Conservation (phyloP, 768 basidiomycete species). For the Hypsizygus marmoreus region DNA sequence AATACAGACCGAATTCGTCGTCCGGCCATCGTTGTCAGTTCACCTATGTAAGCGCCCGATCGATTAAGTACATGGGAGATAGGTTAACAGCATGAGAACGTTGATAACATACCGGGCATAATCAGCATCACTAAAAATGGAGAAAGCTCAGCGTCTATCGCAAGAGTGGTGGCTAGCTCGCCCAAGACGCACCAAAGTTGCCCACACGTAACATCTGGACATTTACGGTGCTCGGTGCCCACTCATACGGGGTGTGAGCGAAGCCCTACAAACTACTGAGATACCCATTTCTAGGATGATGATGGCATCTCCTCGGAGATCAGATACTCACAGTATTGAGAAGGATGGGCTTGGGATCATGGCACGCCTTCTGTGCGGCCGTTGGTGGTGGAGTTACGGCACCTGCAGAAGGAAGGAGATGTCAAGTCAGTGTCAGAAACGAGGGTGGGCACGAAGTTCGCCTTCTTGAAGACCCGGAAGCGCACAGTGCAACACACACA, state of each 20-base stretch:
- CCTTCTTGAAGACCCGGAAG: background rate
- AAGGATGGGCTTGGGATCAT: constrained; percentile 76
- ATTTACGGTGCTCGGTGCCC: constrained; percentile 74
- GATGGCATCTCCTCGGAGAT: constrained; percentile 12
- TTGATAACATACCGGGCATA: constrained; percentile 53
- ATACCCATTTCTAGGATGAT: constrained; percentile 1
- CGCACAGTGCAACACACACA: constrained; percentile 1
- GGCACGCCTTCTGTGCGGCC: constrained; percentile 65
- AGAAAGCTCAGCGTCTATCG: constrained; percentile 7
- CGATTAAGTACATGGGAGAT: constrained; percentile 9
- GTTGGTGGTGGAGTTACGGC: constrained; percentile 67
- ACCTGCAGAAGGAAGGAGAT: constrained; percentile 34
- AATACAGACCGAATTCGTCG: constrained; percentile 67
- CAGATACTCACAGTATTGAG: constrained; percentile 60
- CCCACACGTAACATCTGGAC: constrained; percentile 79
- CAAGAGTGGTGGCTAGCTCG: constrained; percentile 6
- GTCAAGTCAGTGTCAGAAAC: background rate
- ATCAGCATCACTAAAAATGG: constrained; percentile 58
- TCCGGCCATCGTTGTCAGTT: constrained; percentile 83
- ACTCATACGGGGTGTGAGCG: constrained; percentile 68
- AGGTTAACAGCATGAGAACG: constrained; percentile 6
- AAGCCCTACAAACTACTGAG: constrained; percentile 48
- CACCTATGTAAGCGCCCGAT: constrained; percentile 38
- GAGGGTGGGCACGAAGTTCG: background rate
- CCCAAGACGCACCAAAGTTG: constrained; percentile 50